Evolutionary conservation across 352 stramenopile genomes (phyloP).

Genomic region (Pythium sp.): DNA sequence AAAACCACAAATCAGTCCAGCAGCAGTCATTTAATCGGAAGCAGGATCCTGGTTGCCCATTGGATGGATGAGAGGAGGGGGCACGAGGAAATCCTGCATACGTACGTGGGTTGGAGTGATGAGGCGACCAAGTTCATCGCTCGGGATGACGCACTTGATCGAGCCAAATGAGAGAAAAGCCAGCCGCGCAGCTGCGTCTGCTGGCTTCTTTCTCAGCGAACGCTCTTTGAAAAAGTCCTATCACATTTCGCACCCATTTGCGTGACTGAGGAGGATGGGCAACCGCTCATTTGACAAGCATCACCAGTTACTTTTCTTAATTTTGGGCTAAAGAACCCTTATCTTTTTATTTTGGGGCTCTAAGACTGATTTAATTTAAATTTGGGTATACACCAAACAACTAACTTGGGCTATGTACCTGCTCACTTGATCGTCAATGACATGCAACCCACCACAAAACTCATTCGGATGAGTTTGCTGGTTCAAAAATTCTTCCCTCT

Average conservation of each 20-base stretch:
- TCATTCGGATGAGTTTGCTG: background rate
- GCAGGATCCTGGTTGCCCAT: background rate
- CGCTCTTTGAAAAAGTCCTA: too few species aligned
- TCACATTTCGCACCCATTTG: too few species aligned
- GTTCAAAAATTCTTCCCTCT: background rate
- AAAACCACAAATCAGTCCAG: background rate
- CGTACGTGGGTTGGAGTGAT: background rate
- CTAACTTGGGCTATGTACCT: background rate
- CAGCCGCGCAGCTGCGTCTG: background rate
- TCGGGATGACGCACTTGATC: background rate
- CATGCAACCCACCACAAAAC: background rate
- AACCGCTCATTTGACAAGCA: conserved; percentile 1
- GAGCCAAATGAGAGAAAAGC: background rate
- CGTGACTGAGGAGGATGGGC: background rate
- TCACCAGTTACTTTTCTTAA: background rate
- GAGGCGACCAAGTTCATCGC: background rate
- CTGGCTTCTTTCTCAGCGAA: too few species aligned
- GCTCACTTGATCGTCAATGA: background rate
- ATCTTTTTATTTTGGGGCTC: conserved; percentile 2
- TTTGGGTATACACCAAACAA: background rate
- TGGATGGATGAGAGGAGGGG: background rate
- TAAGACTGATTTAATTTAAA: background rate
- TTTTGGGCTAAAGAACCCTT: background rate
- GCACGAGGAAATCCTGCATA: too few species aligned
- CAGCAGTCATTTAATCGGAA: too few species aligned